Percentiles rank a stretch among this genome's conserved stretches.
These are phyloP conservation scores for Pyrus bretschneideri DNA, from an alignment of 306 rosid genomes.

Conservation along the genomic window DNA sequence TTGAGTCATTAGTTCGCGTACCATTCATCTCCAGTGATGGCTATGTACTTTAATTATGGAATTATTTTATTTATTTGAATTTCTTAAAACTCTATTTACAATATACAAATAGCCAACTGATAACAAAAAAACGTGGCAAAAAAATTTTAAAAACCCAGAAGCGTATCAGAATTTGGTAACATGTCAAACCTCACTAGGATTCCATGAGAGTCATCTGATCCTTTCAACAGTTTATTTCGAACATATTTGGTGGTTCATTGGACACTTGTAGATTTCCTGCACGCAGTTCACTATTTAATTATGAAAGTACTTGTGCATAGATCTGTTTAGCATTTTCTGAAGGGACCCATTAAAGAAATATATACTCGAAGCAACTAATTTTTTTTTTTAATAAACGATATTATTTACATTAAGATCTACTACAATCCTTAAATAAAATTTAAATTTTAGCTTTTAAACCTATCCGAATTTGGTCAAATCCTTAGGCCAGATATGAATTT, in stretches of 20 bases:
- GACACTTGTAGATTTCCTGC: neutral
- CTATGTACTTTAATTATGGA: too few species aligned
- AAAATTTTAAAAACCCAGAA: neutral
- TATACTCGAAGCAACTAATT: neutral
- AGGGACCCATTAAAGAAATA: conserved; percentile 5
- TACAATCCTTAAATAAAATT: too few species aligned
- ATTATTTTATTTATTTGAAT: neutral
- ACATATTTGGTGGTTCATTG: neutral
- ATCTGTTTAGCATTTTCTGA: conserved; percentile 4
- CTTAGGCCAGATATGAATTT: too few species aligned
- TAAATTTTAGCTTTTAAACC: too few species aligned
- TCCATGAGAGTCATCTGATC: neutral
- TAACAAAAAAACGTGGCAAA: neutral
- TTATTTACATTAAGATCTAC: too few species aligned
- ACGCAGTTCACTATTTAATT: neutral
- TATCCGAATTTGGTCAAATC: too few species aligned
- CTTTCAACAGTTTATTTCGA: neutral
- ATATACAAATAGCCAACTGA: neutral
- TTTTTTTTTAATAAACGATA: too few species aligned
- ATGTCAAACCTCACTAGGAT: conserved; percentile 17
- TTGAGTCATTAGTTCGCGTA: too few species aligned
- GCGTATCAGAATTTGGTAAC: conserved; percentile 15
- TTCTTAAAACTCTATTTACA: neutral
- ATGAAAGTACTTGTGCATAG: neutral
- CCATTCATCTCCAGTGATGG: too few species aligned